A percentile compares a stretch with the other conserved stretches of the same genome.
phyloP scores from a whole-genome alignment of 2,329 filamentous ascomycete genomes.

The Blumeria graminis region DNA sequence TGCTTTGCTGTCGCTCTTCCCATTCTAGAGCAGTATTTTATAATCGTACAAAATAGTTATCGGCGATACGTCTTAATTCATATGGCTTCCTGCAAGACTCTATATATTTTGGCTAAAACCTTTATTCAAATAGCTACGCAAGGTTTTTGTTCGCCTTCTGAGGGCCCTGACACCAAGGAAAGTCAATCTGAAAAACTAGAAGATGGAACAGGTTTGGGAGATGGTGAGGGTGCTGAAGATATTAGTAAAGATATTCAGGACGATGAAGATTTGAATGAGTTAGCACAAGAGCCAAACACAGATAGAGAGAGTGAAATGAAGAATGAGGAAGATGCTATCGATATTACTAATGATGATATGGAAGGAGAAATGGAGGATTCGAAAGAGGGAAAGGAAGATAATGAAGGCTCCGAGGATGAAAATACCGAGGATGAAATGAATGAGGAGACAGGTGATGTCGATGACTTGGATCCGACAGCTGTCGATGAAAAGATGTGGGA shows the following conservation, averaged over 20 bases:
- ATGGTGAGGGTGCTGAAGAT: slow-evolving; percentile 85
- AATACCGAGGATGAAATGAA: slow-evolving; percentile 56
- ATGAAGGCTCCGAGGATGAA: slow-evolving; percentile 36
- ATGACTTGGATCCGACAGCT: slow-evolving; percentile 69
- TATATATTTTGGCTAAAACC: slow-evolving; percentile 48
- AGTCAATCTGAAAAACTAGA: slow-evolving; percentile 60
- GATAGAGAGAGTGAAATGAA: slow-evolving; percentile 38
- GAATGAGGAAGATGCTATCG: slow-evolving; percentile 65
- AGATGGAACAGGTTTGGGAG: slow-evolving; percentile 76
- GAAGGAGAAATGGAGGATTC: slow-evolving; percentile 59
- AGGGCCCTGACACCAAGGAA: slow-evolving; percentile 48
- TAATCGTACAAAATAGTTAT: slow-evolving; percentile 33
- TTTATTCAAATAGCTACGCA: slow-evolving; percentile 60
- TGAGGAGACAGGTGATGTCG: slow-evolving; percentile 73
- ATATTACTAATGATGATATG: slow-evolving; percentile 79
- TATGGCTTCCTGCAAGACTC: slow-evolving; percentile 44
- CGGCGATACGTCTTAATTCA: slow-evolving; percentile 39
- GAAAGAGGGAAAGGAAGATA: slow-evolving; percentile 37
- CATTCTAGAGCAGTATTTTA: slow-evolving; percentile 48
- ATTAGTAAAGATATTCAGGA: slow-evolving; percentile 92
- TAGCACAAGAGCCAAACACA: slow-evolving; percentile 61
- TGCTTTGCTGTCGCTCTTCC: slow-evolving; percentile 40
- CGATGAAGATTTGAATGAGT: slow-evolving; percentile 77
- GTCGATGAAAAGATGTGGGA: slow-evolving; percentile 99
- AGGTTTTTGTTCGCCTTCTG: slow-evolving; percentile 77